Evolutionary conservation across 129 eudicot genomes (phyloP).

Genomic region (Escallonia herrerae): DNA sequence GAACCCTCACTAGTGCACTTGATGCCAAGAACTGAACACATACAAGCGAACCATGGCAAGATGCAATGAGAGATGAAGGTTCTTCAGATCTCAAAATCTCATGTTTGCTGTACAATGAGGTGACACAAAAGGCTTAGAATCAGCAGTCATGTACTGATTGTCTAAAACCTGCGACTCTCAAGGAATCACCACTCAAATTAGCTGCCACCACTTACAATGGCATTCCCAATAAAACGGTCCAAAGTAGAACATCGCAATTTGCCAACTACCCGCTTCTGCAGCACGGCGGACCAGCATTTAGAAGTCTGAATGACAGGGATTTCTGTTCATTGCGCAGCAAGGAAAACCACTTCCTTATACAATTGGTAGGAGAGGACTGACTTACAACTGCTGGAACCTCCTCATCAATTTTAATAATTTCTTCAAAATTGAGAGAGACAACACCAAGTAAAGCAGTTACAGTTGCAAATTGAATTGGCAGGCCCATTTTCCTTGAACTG

Average conservation of each 20-base stretch:
- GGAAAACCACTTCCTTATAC: constrained; percentile 49
- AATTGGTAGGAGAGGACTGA: constrained; percentile 23
- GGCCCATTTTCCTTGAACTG: constrained; percentile 14
- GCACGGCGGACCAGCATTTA: constrained; percentile 19
- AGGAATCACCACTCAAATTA: neutral
- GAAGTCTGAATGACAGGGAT: constrained; percentile 27
- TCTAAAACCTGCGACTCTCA: neutral
- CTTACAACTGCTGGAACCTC: constrained; percentile 16
- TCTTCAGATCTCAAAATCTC: no score
- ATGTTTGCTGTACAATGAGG: no score
- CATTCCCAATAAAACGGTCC: no score
- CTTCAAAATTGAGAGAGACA: constrained; percentile 38
- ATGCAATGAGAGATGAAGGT: no score
- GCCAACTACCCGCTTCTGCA: constrained; percentile 8
- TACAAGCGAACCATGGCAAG: no score
- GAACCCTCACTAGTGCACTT: no score
- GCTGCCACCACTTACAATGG: neutral
- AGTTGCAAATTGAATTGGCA: constrained; percentile 41
- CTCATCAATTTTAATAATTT: constrained; percentile 26
- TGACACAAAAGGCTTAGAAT: neutral
- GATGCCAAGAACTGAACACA: no score
- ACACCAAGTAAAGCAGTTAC: constrained; percentile 51
- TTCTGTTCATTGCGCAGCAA: constrained; percentile 48
- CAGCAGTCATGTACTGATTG: neutral
- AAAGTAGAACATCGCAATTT: neutral